A percentile compares a stretch with the other conserved stretches of the same genome.
These are phyloP conservation scores for Brasilioporus rufonigricans DNA, from an alignment of 768 basidiomycete species.

Conservation along the genomic window DNA sequence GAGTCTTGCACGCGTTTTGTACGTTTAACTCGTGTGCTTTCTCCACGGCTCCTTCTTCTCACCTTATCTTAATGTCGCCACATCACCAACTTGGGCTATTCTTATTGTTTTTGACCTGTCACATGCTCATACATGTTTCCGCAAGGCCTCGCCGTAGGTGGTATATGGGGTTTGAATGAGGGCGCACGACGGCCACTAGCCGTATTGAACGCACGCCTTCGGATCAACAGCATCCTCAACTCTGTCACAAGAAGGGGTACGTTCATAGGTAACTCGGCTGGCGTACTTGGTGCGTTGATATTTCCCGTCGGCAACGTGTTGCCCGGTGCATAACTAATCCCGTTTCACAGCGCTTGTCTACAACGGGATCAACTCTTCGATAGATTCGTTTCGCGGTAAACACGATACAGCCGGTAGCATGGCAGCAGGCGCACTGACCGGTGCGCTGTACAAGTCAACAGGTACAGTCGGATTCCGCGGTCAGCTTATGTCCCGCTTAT, in stretches of 20 bases:
- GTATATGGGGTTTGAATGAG: slow-evolving; percentile 94
- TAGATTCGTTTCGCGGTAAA: slow-evolving; percentile 84
- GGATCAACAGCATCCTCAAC: slow-evolving; percentile 97
- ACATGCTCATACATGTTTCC: slow-evolving; percentile 67
- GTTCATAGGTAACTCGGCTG: slow-evolving; percentile 97
- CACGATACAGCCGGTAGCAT: slow-evolving; percentile 93
- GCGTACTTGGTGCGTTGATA: slow-evolving; percentile 82
- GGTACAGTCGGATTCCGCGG: slow-evolving; percentile 54
- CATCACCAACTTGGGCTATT: slow-evolving; percentile 53
- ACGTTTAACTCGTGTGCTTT: slow-evolving; percentile 49
- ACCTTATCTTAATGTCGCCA: slow-evolving; percentile 64
- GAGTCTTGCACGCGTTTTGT: slow-evolving; percentile 45
- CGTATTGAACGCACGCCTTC: slow-evolving; percentile 79
- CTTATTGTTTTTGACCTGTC: slow-evolving; percentile 81
- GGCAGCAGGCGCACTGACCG: slow-evolving; percentile 87
- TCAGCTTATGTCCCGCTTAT: slow-evolving; percentile 37
- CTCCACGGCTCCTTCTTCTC: slow-evolving; percentile 51
- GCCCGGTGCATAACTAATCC: slow-evolving; percentile 36
- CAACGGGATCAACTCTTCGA: slow-evolving; percentile 93
- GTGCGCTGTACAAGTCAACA: slow-evolving; percentile 90
- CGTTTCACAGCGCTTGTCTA: slow-evolving; percentile 79
- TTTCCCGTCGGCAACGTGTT: slow-evolving; percentile 29
- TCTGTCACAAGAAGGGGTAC: slow-evolving; percentile 95
- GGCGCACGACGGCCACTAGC: slow-evolving; percentile 86
- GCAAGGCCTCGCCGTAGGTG: slow-evolving; percentile 91